A percentile compares a stretch with the other conserved stretches of the same genome.
These are phyloP conservation scores for Alternaria alternata DNA, from an alignment of 2,329 filamentous ascomycete genomes.

Conservation along the genomic window DNA sequence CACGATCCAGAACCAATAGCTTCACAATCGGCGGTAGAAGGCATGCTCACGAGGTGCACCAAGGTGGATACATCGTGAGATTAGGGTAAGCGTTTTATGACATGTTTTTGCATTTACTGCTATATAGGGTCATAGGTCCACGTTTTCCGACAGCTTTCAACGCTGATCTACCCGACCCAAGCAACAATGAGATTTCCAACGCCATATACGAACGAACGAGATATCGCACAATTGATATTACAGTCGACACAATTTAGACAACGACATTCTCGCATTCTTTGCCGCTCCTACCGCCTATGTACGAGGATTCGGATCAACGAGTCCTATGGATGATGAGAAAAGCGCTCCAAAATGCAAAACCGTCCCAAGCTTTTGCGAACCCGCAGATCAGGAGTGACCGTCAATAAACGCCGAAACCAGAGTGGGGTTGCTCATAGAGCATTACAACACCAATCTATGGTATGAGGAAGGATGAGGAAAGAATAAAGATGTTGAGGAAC, in stretches of 20 bases:
- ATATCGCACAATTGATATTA: slow-evolving; percentile 20
- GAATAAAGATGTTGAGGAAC: slow-evolving; percentile 30
- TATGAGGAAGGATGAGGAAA: slow-evolving; percentile 25
- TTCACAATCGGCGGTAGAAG: slow-evolving; percentile 27
- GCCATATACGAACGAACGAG: slow-evolving; percentile 14
- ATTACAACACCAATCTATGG: slow-evolving; percentile 45
- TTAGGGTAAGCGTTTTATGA: slow-evolving; percentile 18
- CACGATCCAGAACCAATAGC: slow-evolving; percentile 41
- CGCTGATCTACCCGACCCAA: not conserved
- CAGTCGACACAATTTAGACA: slow-evolving; percentile 17
- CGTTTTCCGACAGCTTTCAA: not conserved
- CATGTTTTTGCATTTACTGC: slow-evolving; percentile 29
- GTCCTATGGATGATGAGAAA: slow-evolving; percentile 31
- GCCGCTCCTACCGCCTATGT: slow-evolving; percentile 31
- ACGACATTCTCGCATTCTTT: slow-evolving; percentile 32
- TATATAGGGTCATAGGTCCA: slow-evolving; percentile 22
- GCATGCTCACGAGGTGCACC: slow-evolving; percentile 26
- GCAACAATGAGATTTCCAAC: slow-evolving; percentile 14
- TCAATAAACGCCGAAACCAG: slow-evolving; percentile 36
- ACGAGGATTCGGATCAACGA: slow-evolving; percentile 31
- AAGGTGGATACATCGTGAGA: slow-evolving; percentile 17
- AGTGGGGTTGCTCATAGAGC: slow-evolving; percentile 42
- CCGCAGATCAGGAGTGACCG: slow-evolving; percentile 31
- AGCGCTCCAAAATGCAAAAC: slow-evolving; percentile 44
- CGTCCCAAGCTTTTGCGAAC: slow-evolving; percentile 44